Percentiles rank a stretch among this genome's conserved stretches.
These are phyloP conservation scores for Leptomonas pyrrhocoris DNA, from an alignment of 208 protist genomes.

Conservation along the genomic window DNA sequence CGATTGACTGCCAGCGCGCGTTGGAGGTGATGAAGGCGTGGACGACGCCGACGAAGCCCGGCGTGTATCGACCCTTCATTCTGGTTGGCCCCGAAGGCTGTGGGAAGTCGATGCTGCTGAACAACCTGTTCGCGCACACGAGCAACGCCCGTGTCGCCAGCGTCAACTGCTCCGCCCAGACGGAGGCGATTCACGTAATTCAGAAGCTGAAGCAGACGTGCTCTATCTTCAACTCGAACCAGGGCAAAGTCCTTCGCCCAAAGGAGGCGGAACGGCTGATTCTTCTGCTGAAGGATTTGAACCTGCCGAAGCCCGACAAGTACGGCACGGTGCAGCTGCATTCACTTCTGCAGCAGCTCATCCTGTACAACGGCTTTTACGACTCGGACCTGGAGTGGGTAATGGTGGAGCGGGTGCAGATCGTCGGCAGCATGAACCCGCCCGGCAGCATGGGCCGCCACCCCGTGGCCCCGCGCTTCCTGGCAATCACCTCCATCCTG, in stretches of 20 bases:
- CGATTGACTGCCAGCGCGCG: conserved; percentile 94
- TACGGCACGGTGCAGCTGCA: conserved; percentile 98
- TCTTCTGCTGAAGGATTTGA: conserved; percentile 97
- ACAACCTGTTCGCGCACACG: conserved; percentile 79
- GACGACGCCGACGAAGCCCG: conserved; percentile 73
- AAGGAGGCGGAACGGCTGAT: conserved; percentile 95
- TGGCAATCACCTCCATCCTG: conserved; percentile 94
- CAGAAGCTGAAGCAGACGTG: conserved; percentile 96
- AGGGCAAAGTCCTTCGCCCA: conserved; percentile 95
- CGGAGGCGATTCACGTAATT: conserved; percentile 94
- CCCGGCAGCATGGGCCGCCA: conserved; percentile 95
- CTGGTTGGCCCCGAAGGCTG: conserved; percentile 97
- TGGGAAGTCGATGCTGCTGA: conserved; percentile 96
- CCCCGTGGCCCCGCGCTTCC: conserved; percentile 94
- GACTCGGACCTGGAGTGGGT: conserved; percentile 97
- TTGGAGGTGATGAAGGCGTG: conserved; percentile 93
- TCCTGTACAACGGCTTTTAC: conserved; percentile 97
- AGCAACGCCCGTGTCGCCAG: conserved; percentile 83
- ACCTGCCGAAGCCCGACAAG: conserved; percentile 97
- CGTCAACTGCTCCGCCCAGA: conserved; percentile 97
- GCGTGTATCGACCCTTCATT: conserved; percentile 94
- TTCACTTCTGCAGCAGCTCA: conserved; percentile 97
- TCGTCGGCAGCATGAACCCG: conserved; percentile 97
- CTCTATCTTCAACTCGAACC: conserved; percentile 88
- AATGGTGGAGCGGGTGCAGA: conserved; percentile 94